Evolutionary conservation across 208 protist species (phyloP), one percentile per base, ranked within the genome.

Genomic region (Trypanosoma scelopori): DNA sequence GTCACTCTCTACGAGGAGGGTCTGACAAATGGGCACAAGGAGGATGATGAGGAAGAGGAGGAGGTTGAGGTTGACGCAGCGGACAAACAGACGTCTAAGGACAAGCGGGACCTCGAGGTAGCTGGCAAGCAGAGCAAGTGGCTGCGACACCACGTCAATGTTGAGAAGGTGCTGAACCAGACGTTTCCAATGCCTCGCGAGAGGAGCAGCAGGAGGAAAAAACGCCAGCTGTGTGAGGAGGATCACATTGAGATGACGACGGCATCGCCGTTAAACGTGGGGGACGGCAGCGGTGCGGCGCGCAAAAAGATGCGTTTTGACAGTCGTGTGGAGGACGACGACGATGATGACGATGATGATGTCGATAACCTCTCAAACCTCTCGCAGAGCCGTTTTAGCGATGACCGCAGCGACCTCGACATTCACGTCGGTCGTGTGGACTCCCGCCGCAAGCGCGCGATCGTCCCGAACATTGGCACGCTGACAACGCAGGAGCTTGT

Each of bases 401-500:
- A 84, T 28, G 79, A 74, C 30, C 68, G 76, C n/a, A 58, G 71
- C 39, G 82, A 81, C 43, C 73, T 85, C 25, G 81, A 91, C 42
- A 67, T 95, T 30, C 65, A 76, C 47, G 59, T 71, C 22, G 89
- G 89, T 15, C 89, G 89, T 35, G 74, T 77, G 23, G 85, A 95
- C 70, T 81, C 76, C 13, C 89, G 89, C 27, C 81, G 84, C 45
- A 92, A 92, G 75, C 77, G 81, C 25, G 67, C 73, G 27, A 65
- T 92, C 20, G 73, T 95, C 16, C 77, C 82, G n/a, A 70, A 87
- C 61, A 72, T 89, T 22, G 75, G 76, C 45, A 89, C 88, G 66
- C 76, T 86, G 18, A 92, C 87, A 22, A 89, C 87, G 9, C 81
- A 89, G 83, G 85, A 93, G 67, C 82, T 91, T 15, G 82, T 89